phyloP scores from a whole-genome alignment of 73 alveolate genomes.

The Paramecium bursaria region DNA sequence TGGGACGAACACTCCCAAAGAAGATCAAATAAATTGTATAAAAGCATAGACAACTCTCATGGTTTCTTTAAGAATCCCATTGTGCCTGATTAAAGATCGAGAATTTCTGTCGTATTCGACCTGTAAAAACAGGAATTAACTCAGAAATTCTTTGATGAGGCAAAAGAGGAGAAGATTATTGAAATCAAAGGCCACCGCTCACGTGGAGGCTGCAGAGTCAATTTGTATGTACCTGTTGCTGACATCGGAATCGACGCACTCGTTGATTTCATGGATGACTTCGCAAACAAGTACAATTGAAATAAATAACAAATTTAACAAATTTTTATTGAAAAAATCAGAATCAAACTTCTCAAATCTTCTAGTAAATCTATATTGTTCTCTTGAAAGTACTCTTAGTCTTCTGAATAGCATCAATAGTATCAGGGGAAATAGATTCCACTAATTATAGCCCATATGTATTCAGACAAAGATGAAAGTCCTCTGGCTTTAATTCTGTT shows the following conservation, averaged over 20 bases:
- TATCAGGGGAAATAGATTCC: neutral
- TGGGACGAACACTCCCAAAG: constrained; percentile 7
- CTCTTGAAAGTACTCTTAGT: constrained; percentile 24
- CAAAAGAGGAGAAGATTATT: constrained; percentile 68
- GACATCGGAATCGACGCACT: constrained; percentile 75
- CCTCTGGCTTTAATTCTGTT: constrained; percentile 75
- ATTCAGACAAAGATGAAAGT: constrained; percentile 58
- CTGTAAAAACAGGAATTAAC: constrained; percentile 69
- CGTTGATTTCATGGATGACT: too few species aligned
- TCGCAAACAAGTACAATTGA: too few species aligned
- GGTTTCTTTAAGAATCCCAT: constrained; percentile 1
- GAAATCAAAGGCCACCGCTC: constrained; percentile 82
- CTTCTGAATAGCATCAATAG: neutral
- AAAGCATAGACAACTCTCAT: constrained; percentile 12
- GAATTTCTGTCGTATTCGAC: constrained; percentile 14
- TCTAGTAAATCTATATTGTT: neutral
- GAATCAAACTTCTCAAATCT: too few species aligned
- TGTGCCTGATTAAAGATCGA: constrained; percentile 2
- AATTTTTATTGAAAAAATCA: too few species aligned
- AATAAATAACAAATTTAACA: too few species aligned
- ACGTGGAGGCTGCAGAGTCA: constrained; percentile 81
- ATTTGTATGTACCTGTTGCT: constrained; percentile 79
- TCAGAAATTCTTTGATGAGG: constrained; percentile 69
- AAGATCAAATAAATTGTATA: neutral
- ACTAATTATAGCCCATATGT: neutral